Evolutionary conservation across 176 grass and related monocot genomes (phyloP), one percentile per base, ranked within the genome.

Genomic region (Lolium perenne): DNA sequence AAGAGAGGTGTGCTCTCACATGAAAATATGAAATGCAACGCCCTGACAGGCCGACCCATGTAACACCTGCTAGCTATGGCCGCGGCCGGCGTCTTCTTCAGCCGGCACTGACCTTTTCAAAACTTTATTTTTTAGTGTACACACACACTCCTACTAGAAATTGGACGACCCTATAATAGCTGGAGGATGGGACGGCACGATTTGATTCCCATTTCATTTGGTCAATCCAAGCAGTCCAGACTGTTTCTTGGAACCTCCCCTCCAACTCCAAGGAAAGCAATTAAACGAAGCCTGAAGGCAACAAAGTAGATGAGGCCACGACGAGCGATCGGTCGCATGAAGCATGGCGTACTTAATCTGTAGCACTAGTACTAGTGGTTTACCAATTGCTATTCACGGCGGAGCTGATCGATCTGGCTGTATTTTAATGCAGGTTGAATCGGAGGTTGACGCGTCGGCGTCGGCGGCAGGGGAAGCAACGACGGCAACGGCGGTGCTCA

Each of bases 401-500:
- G 6, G 22, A 63, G 8, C 21, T 41, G 18, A 23, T 32, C 55
- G 18, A 23, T 32, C 55, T 7, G 6, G 11, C 0, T 51, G 14
- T 54, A 38, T 80, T 26, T 4, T 0, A 17, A 50, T 46, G 82
- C 86, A 91, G 90, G 82, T 88, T 62, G 90, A 82, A 20, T 55
- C 82, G 9, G 85, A 68, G 12, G 23, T 76, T 22, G 87, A 88
- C 8, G 77, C 11, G 14, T 15, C 18, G 78, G 38, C 55, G 79
- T 77, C 78, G 8, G 88, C 11, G 3, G 77, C 80, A 7, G 23
- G 32, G 32, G 32, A 35, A 35, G 32, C 32, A 35, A 25, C 14
- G 72, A 71, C 80, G 0, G 32, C 32, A 35, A 25, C 14, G 72
- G 76, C 80, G 0, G 89, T 98, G 67, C 82, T 95, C 40, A 94